Conservation (phyloP, 1,284 basidiomycete genomes). For the Papiliotrema flavescens region DNA sequence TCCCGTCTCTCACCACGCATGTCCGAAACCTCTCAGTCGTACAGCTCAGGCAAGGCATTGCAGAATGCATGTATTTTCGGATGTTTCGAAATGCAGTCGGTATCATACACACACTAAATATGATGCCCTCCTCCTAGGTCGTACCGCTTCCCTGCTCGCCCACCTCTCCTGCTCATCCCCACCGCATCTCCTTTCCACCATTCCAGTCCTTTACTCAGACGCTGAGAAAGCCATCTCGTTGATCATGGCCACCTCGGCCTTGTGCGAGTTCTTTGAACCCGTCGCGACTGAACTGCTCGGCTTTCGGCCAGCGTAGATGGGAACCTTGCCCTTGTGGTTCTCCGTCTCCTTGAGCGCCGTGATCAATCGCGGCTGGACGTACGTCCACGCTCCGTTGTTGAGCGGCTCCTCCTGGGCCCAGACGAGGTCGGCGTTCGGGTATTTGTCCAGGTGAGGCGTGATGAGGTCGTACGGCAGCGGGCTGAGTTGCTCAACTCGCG, state of each 20-base stretch:
- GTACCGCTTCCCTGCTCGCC: not conserved
- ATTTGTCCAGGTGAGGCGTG: conserved; percentile 86
- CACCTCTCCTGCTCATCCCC: not conserved
- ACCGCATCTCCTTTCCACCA: not conserved
- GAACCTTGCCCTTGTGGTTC: conserved; percentile 86
- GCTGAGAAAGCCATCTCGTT: conserved; percentile 49
- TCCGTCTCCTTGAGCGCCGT: conserved; percentile 72
- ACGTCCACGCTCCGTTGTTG: conserved; percentile 91
- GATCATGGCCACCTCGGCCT: conserved; percentile 74
- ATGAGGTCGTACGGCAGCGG: conserved; percentile 95
- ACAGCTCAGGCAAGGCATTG: not conserved
- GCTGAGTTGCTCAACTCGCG: conserved; percentile 87
- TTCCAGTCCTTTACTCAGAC: not conserved
- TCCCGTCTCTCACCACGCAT: not conserved
- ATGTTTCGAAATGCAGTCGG: not conserved
- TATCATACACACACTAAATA: too few relatives aligned
- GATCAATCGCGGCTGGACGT: conserved; percentile 82
- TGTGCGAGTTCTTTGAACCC: conserved; percentile 62
- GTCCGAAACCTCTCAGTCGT: not conserved
- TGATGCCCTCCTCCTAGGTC: too few relatives aligned
- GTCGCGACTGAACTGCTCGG: conserved; percentile 70
- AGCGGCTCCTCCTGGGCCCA: conserved; percentile 86
- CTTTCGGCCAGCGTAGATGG: conserved; percentile 78
- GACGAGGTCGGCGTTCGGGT: conserved; percentile 86
- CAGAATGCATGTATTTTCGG: not conserved